Conservation (phyloP, 2,329 filamentous ascomycete species). For the Didymella lethalis region DNA sequence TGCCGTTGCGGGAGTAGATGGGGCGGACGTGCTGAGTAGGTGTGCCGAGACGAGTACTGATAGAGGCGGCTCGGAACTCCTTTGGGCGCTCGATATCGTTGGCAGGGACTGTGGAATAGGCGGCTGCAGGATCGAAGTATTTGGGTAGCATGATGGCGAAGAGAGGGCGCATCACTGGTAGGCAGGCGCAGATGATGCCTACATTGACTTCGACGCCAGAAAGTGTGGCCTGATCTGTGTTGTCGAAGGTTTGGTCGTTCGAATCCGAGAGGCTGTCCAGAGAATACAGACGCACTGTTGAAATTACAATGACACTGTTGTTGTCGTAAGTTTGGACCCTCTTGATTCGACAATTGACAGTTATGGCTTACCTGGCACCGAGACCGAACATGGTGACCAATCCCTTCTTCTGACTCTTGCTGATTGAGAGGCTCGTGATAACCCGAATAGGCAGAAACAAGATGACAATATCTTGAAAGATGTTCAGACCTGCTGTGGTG, state of each 20-base stretch:
- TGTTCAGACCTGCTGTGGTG: constrained; percentile 43
- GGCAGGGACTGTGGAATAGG: constrained; percentile 23
- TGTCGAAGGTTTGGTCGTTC: constrained; percentile 44
- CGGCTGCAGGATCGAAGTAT: constrained; percentile 37
- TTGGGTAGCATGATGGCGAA: constrained; percentile 51
- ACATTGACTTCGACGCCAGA: constrained; percentile 47
- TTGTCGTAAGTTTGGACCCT: constrained; percentile 10
- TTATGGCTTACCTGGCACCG: constrained; percentile 47
- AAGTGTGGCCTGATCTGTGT: constrained; percentile 42
- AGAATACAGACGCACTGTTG: constrained; percentile 45
- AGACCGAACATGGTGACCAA: constrained; percentile 50
- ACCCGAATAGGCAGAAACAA: constrained; percentile 44
- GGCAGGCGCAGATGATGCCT: constrained; percentile 46
- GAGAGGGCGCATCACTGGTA: constrained; percentile 48
- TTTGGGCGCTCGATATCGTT: constrained; percentile 36
- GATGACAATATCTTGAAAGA: constrained; percentile 44
- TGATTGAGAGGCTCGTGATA: constrained; percentile 44
- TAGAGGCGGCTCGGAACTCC: constrained; percentile 20
- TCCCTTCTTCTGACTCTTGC: constrained; percentile 46
- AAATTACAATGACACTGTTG: constrained; percentile 43
- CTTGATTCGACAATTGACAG: background rate
- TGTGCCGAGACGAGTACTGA: constrained; percentile 23
- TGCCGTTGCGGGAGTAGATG: constrained; percentile 20
- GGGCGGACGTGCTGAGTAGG: constrained; percentile 5
- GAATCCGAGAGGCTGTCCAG: constrained; percentile 41